These are phyloP conservation scores for Dalbergia cultrata DNA, from an alignment of 306 rosid species.

Conservation along the genomic window DNA sequence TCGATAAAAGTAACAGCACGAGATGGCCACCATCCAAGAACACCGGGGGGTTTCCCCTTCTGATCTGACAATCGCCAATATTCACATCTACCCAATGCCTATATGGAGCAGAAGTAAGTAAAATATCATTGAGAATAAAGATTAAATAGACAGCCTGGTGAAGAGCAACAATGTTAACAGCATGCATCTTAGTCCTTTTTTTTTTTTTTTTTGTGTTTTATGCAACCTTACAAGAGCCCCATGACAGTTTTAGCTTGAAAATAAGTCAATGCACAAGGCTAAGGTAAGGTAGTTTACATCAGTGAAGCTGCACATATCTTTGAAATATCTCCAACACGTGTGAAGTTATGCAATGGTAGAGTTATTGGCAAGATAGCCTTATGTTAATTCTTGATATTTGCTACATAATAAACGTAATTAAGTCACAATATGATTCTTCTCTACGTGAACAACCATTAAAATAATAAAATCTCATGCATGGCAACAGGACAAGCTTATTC, in stretches of 20 bases:
- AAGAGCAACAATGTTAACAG: slow-evolving; percentile 13
- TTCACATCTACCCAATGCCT: slow-evolving; percentile 90
- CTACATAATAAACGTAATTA: neutral
- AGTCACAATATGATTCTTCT: slow-evolving; percentile 18
- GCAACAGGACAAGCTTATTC: slow-evolving; percentile 26
- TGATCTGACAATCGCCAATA: slow-evolving; percentile 98
- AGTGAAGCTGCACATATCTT: slow-evolving; percentile 10
- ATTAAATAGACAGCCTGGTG: slow-evolving; percentile 13
- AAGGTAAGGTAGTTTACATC: slow-evolving; percentile 16
- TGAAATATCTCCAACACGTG: neutral
- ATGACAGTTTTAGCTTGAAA: neutral
- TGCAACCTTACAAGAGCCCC: slow-evolving; percentile 12
- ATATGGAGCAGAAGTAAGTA: slow-evolving; percentile 1
- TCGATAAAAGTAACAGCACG: slow-evolving; percentile 98
- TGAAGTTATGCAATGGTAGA: neutral
- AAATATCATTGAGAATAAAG: slow-evolving; percentile 15
- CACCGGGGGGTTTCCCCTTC: slow-evolving; percentile 96
- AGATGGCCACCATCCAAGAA: slow-evolving; percentile 99
- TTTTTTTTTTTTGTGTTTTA: no score
- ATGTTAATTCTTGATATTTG: slow-evolving; percentile 12
- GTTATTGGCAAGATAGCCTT: slow-evolving; percentile 6
- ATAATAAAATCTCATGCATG: slow-evolving; percentile 32
- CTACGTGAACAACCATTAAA: slow-evolving; percentile 12
- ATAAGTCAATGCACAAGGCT: neutral
- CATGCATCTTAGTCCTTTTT: neutral